phyloP scores from a whole-genome alignment of 768 basidiomycete genomes.

The Mycena amicta region DNA sequence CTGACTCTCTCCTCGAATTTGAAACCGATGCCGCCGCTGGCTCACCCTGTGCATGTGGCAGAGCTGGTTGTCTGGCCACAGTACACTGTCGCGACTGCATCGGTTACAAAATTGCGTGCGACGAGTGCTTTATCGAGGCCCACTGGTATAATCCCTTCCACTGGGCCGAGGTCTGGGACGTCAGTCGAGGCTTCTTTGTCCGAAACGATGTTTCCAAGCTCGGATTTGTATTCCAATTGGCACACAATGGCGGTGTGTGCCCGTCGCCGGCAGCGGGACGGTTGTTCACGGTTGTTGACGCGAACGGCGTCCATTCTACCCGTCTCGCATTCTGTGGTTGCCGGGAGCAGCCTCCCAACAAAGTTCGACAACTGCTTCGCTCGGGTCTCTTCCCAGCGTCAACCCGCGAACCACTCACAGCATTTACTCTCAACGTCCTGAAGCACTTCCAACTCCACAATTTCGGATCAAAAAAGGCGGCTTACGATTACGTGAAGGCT shows the following conservation, averaged over 20 bases:
- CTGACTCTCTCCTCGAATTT: not conserved
- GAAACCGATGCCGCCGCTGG: not conserved
- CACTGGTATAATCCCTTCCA: conserved; percentile 8
- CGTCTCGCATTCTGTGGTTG: conserved; percentile 6
- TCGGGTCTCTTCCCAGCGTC: conserved; percentile 6
- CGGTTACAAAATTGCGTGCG: not conserved
- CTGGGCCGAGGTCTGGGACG: conserved; percentile 11
- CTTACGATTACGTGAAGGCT: conserved; percentile 8
- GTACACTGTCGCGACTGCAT: conserved; percentile 2
- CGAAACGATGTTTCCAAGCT: conserved; percentile 2
- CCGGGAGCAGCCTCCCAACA: conserved; percentile 1
- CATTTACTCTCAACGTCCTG: not conserved
- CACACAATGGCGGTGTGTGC: not conserved
- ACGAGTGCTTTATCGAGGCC: conserved; percentile 2
- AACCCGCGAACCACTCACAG: not conserved
- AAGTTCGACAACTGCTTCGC: conserved; percentile 1
- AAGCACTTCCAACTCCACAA: conserved; percentile 9
- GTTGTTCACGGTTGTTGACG: conserved; percentile 6
- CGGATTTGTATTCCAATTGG: conserved; percentile 3
- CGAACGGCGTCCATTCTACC: conserved; percentile 6
- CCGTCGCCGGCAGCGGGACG: not conserved
- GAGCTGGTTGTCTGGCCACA: not conserved
- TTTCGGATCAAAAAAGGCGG: conserved; percentile 8
- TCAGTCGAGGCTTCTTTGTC: conserved; percentile 1
- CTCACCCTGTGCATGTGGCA: not conserved